phyloP scores from a whole-genome alignment of 179 eudicot genomes.

The Gypsophila paniculata region DNA sequence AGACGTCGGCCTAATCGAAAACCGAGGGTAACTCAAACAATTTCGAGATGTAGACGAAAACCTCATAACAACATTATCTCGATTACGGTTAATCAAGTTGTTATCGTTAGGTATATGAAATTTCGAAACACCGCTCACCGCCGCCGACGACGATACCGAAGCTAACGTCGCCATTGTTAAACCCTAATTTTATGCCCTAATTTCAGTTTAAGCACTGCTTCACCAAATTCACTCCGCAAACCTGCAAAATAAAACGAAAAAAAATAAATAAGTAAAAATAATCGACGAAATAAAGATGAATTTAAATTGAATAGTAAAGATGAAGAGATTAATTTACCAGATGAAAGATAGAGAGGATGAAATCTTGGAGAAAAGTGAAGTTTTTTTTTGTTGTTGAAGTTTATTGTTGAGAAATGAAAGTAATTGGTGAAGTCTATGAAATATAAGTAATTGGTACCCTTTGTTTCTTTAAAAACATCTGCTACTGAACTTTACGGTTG shows the following conservation, averaged over 20 bases:
- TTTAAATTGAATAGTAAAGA: not conserved
- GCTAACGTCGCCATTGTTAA: slow-evolving; percentile 32
- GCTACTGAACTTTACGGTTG: no score
- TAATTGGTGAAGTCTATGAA: no score
- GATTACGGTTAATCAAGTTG: slow-evolving; percentile 25
- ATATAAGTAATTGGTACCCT: no score
- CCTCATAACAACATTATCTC: slow-evolving; percentile 14
- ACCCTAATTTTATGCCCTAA: slow-evolving; percentile 12
- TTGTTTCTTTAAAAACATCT: no score
- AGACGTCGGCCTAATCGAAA: slow-evolving; percentile 23
- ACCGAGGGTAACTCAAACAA: slow-evolving; percentile 19
- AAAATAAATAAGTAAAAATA: not conserved
- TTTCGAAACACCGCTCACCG: slow-evolving; percentile 34
- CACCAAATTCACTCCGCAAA: slow-evolving; percentile 3
- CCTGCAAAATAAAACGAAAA: not conserved
- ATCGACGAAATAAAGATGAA: not conserved
- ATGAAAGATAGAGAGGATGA: slow-evolving; percentile 16
- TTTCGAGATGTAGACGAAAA: slow-evolving; percentile 10
- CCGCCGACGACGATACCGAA: slow-evolving; percentile 33
- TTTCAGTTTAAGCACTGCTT: not conserved
- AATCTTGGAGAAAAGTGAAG: no score
- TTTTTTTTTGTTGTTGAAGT: no score
- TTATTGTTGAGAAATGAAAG: no score
- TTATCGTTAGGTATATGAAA: slow-evolving; percentile 23
- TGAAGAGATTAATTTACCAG: slow-evolving; percentile 15